Evolutionary conservation across 352 stramenopile genomes (phyloP).

Genomic region (Phytophthora fragariaefolia): DNA sequence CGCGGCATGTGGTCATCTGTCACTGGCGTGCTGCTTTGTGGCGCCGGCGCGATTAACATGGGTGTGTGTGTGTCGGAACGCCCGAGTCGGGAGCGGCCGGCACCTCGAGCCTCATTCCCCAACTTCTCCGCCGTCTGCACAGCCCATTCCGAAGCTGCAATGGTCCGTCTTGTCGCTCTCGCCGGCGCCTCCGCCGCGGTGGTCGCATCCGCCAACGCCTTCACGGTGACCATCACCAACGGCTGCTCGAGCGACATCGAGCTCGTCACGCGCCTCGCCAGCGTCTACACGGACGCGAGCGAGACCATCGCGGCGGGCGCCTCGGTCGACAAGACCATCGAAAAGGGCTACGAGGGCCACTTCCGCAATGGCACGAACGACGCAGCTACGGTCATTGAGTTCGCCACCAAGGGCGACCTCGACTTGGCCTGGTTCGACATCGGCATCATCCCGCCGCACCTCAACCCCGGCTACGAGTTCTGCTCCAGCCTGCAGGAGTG

Average conservation of each 20-base stretch:
- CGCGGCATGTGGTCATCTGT: conserved; percentile 27
- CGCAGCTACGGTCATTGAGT: conserved; percentile 68
- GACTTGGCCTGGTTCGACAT: conserved; percentile 73
- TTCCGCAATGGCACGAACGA: conserved; percentile 68
- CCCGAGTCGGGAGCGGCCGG: conserved; percentile 5
- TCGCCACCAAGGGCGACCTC: conserved; percentile 66
- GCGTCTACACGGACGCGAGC: conserved; percentile 55
- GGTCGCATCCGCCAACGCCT: conserved; percentile 38
- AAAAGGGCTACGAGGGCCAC: conserved; percentile 71
- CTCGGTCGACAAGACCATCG: conserved; percentile 47
- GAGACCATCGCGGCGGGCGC: conserved; percentile 48
- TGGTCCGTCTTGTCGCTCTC: conserved; percentile 39
- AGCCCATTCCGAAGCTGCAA: conserved; percentile 9
- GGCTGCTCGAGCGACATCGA: conserved; percentile 56
- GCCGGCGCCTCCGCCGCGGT: conserved; percentile 26
- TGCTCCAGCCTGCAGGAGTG: conserved; percentile 72
- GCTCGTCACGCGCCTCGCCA: conserved; percentile 60
- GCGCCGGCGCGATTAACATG: conserved; percentile 4
- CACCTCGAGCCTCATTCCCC: conserved; percentile 29
- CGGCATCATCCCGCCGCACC: conserved; percentile 68
- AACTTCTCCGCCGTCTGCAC: conserved; percentile 24
- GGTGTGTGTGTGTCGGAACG: conserved; percentile 9
- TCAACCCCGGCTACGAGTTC: conserved; percentile 60
- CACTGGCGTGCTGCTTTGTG: conserved; percentile 25
- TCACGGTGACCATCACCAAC: conserved; percentile 75